These are phyloP conservation scores for Irpex rosettiformis DNA, from an alignment of 1,284 basidiomycete genomes.

Conservation along the genomic window DNA sequence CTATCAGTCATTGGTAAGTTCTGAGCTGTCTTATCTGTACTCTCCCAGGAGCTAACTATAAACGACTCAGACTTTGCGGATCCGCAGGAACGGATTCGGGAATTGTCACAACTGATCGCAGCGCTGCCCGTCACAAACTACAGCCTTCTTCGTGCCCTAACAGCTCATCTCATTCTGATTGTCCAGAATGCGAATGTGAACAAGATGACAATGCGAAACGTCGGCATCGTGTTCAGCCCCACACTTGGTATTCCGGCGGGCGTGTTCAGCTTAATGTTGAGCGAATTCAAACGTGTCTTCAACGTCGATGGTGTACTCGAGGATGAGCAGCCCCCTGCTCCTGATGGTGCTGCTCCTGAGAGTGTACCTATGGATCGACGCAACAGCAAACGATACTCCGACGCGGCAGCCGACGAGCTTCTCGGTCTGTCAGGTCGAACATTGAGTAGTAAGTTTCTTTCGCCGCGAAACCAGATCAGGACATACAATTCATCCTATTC, in stretches of 20 bases:
- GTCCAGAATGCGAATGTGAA: constrained; percentile 88
- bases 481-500: constrained; percentile 18
- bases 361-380: constrained; percentile 44
- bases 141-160: constrained; percentile 87
- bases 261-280: constrained; percentile 90
- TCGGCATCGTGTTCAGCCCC: constrained; percentile 96
- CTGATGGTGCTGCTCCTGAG: constrained; percentile 33
- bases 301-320: constrained; percentile 54
- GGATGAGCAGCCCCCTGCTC: constrained; percentile 20
- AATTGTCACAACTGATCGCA: constrained; percentile 84
- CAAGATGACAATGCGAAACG: constrained; percentile 99
- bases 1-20: constrained; percentile 85
- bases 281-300: constrained; percentile 88
- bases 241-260: constrained; percentile 94
- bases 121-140: constrained; percentile 92
- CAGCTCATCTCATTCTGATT: constrained; percentile 94
- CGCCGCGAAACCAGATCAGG: constrained; percentile 9
- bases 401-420: constrained; percentile 73
- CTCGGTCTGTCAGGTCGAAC: constrained; percentile 69
- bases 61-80: constrained; percentile 73
- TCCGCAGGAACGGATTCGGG: constrained; percentile 81
- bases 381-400: constrained; percentile 77
- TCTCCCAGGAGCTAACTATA: constrained; percentile 12
- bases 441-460: constrained; percentile 48
- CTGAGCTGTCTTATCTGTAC: constrained; percentile 8